These are phyloP conservation scores for Tricholoma hemisulphureum DNA, from an alignment of 768 basidiomycete species.

Conservation along the genomic window DNA sequence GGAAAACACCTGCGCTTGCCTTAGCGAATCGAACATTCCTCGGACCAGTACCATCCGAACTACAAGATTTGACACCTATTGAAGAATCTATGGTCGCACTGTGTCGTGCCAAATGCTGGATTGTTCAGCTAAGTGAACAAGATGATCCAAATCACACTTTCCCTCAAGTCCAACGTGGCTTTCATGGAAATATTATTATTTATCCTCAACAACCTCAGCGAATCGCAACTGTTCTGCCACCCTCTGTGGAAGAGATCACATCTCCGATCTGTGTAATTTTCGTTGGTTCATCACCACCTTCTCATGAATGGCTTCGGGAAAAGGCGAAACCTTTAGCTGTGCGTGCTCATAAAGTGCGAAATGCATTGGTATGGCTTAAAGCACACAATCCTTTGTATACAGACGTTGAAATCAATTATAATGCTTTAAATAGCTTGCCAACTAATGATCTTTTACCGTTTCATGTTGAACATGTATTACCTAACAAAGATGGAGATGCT, in stretches of 20 bases:
- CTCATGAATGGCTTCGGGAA: constrained; percentile 27
- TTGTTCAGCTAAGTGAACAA: constrained; percentile 34
- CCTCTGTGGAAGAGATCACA: constrained; percentile 31
- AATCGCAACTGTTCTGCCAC: constrained; percentile 32
- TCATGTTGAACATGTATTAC: constrained; percentile 6
- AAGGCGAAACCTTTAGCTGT: constrained; percentile 37
- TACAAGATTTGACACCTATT: constrained; percentile 32
- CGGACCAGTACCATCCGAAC: constrained; percentile 27
- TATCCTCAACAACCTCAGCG: constrained; percentile 35
- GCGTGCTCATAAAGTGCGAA: constrained; percentile 26
- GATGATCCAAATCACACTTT: neutral
- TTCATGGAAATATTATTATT: too few species aligned
- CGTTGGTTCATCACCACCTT: constrained; percentile 29
- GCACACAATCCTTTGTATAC: constrained; percentile 37
- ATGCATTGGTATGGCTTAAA: constrained; percentile 36
- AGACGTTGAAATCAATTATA: too few species aligned
- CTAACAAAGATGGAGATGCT: neutral
- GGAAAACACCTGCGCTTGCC: constrained; percentile 20
- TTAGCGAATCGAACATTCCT: constrained; percentile 32
- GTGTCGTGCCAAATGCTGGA: constrained; percentile 35
- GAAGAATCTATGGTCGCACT: constrained; percentile 41
- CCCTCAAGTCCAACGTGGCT: constrained; percentile 28
- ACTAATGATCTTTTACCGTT: neutral
- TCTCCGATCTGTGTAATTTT: constrained; percentile 41
- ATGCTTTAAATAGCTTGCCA: constrained; percentile 7